phyloP scores from a whole-genome alignment of 495 filamentous ascomycete genomes.

The Geoglossum glabrum region DNA sequence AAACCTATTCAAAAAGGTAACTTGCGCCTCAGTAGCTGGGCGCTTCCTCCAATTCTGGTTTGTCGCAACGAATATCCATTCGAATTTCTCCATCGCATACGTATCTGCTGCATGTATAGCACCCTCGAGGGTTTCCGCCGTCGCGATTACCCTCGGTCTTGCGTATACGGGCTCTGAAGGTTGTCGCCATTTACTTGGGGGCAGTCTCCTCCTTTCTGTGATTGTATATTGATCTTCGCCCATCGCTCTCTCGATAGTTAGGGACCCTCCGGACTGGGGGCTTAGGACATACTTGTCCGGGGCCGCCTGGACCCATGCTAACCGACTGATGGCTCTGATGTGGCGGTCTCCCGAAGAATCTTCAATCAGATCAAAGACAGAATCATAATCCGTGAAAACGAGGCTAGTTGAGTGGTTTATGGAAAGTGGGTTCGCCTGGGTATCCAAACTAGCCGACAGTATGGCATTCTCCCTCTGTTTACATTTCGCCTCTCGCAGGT shows the following conservation, averaged over 20 bases:
- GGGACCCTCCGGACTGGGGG: conserved; percentile 29
- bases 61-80: conserved; percentile 33
- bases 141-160: conserved; percentile 42
- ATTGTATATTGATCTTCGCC: conserved; percentile 3
- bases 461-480: conserved; percentile 14
- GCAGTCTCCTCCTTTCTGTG: conserved; percentile 11
- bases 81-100: conserved; percentile 44
- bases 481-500: conserved; percentile 25
- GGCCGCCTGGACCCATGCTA: conserved; percentile 63
- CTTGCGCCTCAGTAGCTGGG: conserved; percentile 46
- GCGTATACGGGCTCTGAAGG: conserved; percentile 33
- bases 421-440: conserved; percentile 3
- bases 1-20: conserved; percentile 51
- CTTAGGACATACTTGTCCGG: conserved; percentile 45
- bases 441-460: not conserved
- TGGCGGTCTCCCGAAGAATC: conserved; percentile 59
- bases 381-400: conserved; percentile 75
- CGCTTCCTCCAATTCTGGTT: conserved; percentile 43
- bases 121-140: conserved; percentile 36
- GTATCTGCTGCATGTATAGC: conserved; percentile 72
- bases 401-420: conserved; percentile 13
- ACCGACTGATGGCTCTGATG: conserved; percentile 49
- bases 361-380: conserved; percentile 67
- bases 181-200: not conserved
- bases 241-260: conserved; percentile 38